Percentiles rank a stretch among this genome's conserved stretches.
Evolutionary conservation across 805 yeast genomes (phyloP).

Genomic region (Starmerella powellii): DNA sequence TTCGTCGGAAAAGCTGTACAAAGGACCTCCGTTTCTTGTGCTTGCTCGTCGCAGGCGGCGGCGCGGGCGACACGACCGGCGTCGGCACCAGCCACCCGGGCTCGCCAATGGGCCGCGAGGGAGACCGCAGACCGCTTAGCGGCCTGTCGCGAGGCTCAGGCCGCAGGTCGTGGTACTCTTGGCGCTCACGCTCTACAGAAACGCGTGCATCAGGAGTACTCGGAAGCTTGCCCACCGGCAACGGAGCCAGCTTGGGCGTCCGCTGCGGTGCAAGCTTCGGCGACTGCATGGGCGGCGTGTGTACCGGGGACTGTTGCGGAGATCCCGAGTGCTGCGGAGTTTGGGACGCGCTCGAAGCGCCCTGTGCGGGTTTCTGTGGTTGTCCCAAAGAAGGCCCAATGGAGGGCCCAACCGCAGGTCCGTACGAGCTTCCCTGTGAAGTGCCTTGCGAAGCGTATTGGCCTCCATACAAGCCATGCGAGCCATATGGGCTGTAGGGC

Average conservation of each 20-base stretch:
- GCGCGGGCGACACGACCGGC: background rate
- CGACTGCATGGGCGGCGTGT: conserved; percentile 3
- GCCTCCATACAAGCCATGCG: too few relatives aligned
- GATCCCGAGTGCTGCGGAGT: background rate
- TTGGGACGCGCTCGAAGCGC: background rate
- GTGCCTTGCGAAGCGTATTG: too few relatives aligned
- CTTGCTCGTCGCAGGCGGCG: background rate
- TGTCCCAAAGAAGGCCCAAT: too few relatives aligned
- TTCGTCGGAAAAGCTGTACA: conserved; percentile 14
- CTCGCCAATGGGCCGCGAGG: background rate
- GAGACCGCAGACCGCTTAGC: too few relatives aligned
- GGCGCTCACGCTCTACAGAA: too few relatives aligned
- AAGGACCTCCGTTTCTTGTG: conserved; percentile 21
- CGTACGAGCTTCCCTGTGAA: too few relatives aligned
- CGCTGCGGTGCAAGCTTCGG: conserved; percentile 2
- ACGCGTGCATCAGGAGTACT: too few relatives aligned
- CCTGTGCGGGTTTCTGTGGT: background rate
- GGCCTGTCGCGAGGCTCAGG: too few relatives aligned
- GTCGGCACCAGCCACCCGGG: background rate
- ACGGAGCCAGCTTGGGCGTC: background rate
- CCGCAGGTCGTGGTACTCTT: too few relatives aligned
- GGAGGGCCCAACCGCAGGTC: too few relatives aligned
- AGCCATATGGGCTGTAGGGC: too few relatives aligned
- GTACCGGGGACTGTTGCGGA: background rate
- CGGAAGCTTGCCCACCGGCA: too few relatives aligned